Evolutionary conservation across 2,329 filamentous ascomycete genomes (phyloP), one percentile per base, ranked within the genome.

Genomic region (Pezicula neosporulosa): DNA sequence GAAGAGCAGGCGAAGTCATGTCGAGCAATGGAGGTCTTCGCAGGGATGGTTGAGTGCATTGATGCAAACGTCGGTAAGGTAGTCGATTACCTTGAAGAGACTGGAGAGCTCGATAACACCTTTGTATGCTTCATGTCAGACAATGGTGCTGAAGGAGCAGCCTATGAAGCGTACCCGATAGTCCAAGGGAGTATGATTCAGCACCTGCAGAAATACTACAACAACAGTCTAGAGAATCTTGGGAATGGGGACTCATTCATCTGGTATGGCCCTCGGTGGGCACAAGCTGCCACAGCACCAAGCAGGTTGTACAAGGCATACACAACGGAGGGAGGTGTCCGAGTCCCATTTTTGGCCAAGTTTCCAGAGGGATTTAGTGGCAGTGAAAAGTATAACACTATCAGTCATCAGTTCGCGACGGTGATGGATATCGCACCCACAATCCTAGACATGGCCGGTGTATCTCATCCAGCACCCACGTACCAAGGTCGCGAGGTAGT

Each of bases 81-180:
- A 3, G 67, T 82, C 28, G 70, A 80, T 38, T 78, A 83, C 57
- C 72, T 85, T 2, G 68, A 77, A 50, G 62, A 73, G 42, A 78
- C 75, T 3, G 78, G 75, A 49, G 81, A 85, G 60, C 70, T 81
- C 0, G 81, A 85, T 55, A 83, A 85, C 62, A 86, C 82, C 3
- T 79, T 85, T 53, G 72, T 86, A 47, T 75, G 77, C 60, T 85
- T 85, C 71, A 77, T 84, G 70, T 80, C 75, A 1, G 81, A 85
- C 65, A 85, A 85, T 53, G 81, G 81, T 2, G 80, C 80, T 12
- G 81, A 83, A 57, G 81, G 81, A 7, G 77, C 77, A 15, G 74
- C 74, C 1, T 79, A 81, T 54, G 79, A 83, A 57, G 78, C 80
- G 4, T 76, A 78, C 48, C 81, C 81, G 0, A 76, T 83, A 50